phyloP scores from a whole-genome alignment of 306 rosid genomes.

The Fragaria iinumae region DNA sequence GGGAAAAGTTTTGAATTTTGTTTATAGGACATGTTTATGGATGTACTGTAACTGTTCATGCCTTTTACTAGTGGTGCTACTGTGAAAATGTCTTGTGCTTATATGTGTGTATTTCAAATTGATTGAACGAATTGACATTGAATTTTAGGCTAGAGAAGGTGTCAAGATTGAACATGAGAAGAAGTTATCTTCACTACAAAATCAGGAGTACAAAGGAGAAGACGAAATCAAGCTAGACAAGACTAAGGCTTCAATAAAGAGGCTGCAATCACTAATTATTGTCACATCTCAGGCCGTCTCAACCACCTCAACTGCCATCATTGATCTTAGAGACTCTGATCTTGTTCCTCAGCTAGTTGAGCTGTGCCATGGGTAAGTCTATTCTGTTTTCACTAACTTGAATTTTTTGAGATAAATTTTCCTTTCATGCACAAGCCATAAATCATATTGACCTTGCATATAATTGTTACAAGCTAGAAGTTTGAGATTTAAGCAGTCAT shows the following conservation, averaged over 20 bases:
- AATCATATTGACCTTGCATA: neutral
- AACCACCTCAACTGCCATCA: slow-evolving; percentile 81
- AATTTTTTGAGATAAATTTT: neutral
- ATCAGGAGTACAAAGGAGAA: slow-evolving; percentile 92
- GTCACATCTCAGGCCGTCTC: slow-evolving; percentile 97
- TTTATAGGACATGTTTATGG: neutral
- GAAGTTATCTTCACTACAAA: slow-evolving; percentile 73
- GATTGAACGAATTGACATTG: slow-evolving; percentile 34
- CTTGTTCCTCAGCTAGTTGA: slow-evolving; percentile 94
- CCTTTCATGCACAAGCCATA: neutral
- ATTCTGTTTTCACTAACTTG: slow-evolving; percentile 12
- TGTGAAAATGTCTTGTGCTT: slow-evolving; percentile 29
- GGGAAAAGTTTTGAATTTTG: neutral
- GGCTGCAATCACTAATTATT: slow-evolving; percentile 75
- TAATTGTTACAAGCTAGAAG: neutral
- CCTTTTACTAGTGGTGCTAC: neutral
- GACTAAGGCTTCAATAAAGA: slow-evolving; percentile 84
- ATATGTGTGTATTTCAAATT: slow-evolving; percentile 29
- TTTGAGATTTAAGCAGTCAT: neutral
- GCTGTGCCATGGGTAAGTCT: slow-evolving; percentile 83
- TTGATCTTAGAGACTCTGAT: slow-evolving; percentile 79
- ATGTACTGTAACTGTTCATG: neutral
- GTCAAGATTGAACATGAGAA: slow-evolving; percentile 89
- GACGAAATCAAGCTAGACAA: slow-evolving; percentile 83
- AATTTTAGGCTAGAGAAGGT: slow-evolving; percentile 79